phyloP scores from a whole-genome alignment of 2,329 filamentous ascomycete species.

The Elsinoe perseae region DNA sequence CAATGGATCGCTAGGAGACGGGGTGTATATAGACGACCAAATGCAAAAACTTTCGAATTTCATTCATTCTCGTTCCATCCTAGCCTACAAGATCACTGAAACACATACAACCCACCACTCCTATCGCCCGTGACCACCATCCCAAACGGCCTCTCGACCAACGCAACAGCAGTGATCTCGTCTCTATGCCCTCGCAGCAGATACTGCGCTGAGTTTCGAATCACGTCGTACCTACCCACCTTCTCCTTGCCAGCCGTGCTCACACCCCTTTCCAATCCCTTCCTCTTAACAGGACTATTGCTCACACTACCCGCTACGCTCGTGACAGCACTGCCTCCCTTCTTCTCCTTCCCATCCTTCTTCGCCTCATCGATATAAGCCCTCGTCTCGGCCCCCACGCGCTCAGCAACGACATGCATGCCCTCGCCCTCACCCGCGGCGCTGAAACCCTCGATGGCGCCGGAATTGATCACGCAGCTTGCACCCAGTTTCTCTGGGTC shows the following conservation, averaged over 20 bases:
- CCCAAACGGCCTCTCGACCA: slow-evolving; percentile 80
- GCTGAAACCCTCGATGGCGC: slow-evolving; percentile 39
- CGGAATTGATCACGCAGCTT: slow-evolving; percentile 72
- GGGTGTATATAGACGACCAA: not conserved
- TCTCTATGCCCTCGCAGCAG: slow-evolving; percentile 81
- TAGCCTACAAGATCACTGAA: slow-evolving; percentile 38
- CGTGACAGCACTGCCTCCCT: slow-evolving; percentile 22
- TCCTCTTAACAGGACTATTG: slow-evolving; percentile 31
- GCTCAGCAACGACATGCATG: slow-evolving; percentile 56
- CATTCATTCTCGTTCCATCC: not conserved
- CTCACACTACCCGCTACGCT: not conserved
- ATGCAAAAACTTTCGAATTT: not conserved
- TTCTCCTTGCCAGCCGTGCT: slow-evolving; percentile 23
- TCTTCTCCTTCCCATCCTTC: slow-evolving; percentile 18
- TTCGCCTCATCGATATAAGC: slow-evolving; percentile 32
- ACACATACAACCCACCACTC: slow-evolving; percentile 83
- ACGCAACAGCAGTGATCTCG: slow-evolving; percentile 75
- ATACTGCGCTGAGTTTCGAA: slow-evolving; percentile 77
- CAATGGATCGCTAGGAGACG: not conserved
- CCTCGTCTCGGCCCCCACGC: slow-evolving; percentile 35
- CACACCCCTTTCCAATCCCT: slow-evolving; percentile 13
- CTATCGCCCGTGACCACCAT: slow-evolving; percentile 90
- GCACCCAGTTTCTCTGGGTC: slow-evolving; percentile 71
- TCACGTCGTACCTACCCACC: slow-evolving; percentile 68
- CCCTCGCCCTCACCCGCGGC: slow-evolving; percentile 51